phyloP scores from a whole-genome alignment of 2,329 filamentous ascomycete species.

The Colletotrichum acutatum region DNA sequence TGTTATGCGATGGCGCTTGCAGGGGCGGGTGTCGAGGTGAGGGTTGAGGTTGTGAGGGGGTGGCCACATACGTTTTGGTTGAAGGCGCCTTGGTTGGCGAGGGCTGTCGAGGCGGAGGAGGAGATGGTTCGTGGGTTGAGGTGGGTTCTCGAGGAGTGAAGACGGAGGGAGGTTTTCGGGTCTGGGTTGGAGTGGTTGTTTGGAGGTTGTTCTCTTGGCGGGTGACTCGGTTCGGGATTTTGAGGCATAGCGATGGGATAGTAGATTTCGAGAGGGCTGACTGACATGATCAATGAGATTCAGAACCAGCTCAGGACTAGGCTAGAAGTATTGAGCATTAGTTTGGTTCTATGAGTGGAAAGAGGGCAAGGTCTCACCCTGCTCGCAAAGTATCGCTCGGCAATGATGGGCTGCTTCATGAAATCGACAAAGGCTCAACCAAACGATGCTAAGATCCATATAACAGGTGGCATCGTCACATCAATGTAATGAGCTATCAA shows the following conservation, averaged over 20 bases:
- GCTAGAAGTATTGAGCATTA: not conserved
- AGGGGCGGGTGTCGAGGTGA: slow-evolving; percentile 51
- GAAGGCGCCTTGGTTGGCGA: slow-evolving; percentile 53
- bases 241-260: not conserved
- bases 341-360: not conserved
- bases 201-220: not conserved
- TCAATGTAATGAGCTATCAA: not conserved
- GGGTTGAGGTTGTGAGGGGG: slow-evolving; percentile 54
- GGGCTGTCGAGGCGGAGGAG: slow-evolving; percentile 53
- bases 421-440: not conserved
- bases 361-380: not conserved
- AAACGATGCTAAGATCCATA: not conserved
- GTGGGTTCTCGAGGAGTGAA: slow-evolving; percentile 48
- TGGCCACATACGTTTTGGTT: slow-evolving; percentile 67
- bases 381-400: not conserved
- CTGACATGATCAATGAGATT: not conserved
- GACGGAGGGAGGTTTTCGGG: not conserved
- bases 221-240: not conserved
- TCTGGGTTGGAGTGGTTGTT: not conserved
- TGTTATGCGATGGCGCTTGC: slow-evolving; percentile 58
- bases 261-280: not conserved
- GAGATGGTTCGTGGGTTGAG: slow-evolving; percentile 53
- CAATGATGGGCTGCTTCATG: not conserved
- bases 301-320: not conserved
- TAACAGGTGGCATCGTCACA: not conserved